A percentile compares a stretch with the other conserved stretches of the same genome.
Evolutionary conservation across 371 early-diverging fungal genomes (phyloP).

Genomic region (Rhizopus delemar): DNA sequence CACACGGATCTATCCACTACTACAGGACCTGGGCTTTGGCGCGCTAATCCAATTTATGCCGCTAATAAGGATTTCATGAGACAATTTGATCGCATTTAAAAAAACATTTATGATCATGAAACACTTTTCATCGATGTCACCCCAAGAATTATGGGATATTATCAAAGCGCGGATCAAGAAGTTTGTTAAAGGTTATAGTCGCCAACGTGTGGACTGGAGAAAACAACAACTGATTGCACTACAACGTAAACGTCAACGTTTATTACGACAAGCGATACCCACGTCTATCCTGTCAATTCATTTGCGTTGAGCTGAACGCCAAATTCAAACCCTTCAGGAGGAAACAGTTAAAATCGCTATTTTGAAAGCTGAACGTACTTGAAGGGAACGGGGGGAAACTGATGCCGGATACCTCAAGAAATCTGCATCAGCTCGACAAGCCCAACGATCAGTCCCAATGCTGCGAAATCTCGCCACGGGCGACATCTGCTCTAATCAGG

Average conservation of each 20-base stretch:
- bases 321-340: not conserved
- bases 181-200: not conserved
- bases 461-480: not conserved
- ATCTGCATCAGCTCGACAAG: not conserved
- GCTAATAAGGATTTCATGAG: not conserved
- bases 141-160: not conserved
- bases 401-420: slow-evolving; percentile 5
- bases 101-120: not conserved
- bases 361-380: not conserved
- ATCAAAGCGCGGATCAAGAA: not conserved
- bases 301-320: not conserved
- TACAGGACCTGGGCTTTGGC: slow-evolving; percentile 4
- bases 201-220: not conserved
- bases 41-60: slow-evolving; percentile 2
- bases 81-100: not conserved
- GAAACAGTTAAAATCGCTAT: not conserved
- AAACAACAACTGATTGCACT: not conserved
- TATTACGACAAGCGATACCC: not conserved
- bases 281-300: not conserved
- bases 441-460: not conserved
- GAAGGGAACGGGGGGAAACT: slow-evolving; percentile 9
- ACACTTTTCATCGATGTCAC: not conserved
- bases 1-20: not conserved
- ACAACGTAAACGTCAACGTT: slow-evolving; percentile 3
- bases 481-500: not conserved